These are phyloP conservation scores for Lactarius quietus DNA, from an alignment of 768 basidiomycete species.

Conservation along the genomic window DNA sequence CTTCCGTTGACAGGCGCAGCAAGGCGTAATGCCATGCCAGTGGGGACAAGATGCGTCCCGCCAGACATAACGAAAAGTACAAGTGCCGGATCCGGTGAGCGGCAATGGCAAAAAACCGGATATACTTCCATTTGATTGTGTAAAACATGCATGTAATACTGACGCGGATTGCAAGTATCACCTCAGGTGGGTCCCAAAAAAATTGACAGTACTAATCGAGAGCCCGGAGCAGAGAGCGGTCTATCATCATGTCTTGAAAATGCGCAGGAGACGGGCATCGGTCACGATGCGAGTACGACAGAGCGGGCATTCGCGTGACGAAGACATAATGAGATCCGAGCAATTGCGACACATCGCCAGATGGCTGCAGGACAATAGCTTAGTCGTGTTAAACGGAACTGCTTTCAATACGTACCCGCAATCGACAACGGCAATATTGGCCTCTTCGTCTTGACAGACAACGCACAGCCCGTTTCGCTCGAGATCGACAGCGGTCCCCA, in stretches of 20 bases:
- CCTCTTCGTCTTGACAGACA: conserved; percentile 91
- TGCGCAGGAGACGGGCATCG: conserved; percentile 72
- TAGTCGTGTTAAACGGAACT: background rate
- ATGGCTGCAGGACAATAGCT: conserved; percentile 46
- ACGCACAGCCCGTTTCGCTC: conserved; percentile 83
- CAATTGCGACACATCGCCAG: conserved; percentile 74
- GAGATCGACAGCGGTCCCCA: conserved; percentile 32
- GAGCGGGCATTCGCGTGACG: conserved; percentile 83
- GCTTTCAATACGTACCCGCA: conserved; percentile 65
- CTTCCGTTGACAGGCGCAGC: background rate
- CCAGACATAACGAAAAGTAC: background rate
- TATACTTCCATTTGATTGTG: conserved; percentile 8
- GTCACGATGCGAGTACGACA: conserved; percentile 88
- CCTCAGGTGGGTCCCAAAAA: background rate
- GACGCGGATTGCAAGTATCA: background rate
- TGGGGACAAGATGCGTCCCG: background rate
- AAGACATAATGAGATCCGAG: conserved; percentile 73
- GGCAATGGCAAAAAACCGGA: background rate
- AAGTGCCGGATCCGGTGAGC: background rate
- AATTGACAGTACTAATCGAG: background rate
- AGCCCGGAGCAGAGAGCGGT: background rate
- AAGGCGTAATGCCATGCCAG: background rate
- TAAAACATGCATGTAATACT: background rate
- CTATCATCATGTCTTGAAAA: conserved; percentile 50
- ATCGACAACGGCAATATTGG: conserved; percentile 89